These are phyloP conservation scores for Nemania bipapillata DNA, from an alignment of 2,329 filamentous ascomycete genomes.

Conservation along the genomic window DNA sequence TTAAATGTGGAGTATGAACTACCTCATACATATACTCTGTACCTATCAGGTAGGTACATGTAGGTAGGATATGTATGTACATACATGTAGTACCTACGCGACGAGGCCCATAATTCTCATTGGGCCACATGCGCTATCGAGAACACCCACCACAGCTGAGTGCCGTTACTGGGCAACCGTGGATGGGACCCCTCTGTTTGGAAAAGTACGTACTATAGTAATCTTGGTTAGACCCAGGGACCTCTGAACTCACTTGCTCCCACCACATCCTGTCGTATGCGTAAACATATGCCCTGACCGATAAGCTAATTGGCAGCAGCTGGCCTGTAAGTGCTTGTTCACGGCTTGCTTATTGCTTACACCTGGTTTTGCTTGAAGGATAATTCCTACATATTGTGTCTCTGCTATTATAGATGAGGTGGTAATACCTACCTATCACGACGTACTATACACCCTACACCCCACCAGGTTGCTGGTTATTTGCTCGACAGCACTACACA, in stretches of 20 bases:
- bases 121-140: neutral
- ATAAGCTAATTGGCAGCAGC: neutral
- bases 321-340: constrained; percentile 8
- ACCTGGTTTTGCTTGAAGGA: constrained; percentile 1
- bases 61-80: neutral
- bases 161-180: constrained; percentile 47
- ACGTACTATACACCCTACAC: constrained; percentile 23
- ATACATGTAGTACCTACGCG: neutral
- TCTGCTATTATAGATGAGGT: constrained; percentile 18
- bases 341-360: constrained; percentile 3
- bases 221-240: constrained; percentile 22
- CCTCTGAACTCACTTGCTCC: constrained; percentile 16
- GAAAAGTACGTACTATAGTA: constrained; percentile 33
- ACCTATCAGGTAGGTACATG: no score
- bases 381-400: constrained; percentile 1
- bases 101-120: neutral
- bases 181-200: constrained; percentile 42
- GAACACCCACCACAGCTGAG: constrained; percentile 13
- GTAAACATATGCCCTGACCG: neutral
- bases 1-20: no score
- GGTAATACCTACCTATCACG: constrained; percentile 17
- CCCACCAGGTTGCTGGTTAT: constrained; percentile 28
- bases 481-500: neutral
- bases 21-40: no score
- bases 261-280: neutral